Percentiles rank a stretch among this genome's conserved stretches.
phyloP scores from a whole-genome alignment of 2,329 filamentous ascomycete species.

The Aspergillus sp. region DNA sequence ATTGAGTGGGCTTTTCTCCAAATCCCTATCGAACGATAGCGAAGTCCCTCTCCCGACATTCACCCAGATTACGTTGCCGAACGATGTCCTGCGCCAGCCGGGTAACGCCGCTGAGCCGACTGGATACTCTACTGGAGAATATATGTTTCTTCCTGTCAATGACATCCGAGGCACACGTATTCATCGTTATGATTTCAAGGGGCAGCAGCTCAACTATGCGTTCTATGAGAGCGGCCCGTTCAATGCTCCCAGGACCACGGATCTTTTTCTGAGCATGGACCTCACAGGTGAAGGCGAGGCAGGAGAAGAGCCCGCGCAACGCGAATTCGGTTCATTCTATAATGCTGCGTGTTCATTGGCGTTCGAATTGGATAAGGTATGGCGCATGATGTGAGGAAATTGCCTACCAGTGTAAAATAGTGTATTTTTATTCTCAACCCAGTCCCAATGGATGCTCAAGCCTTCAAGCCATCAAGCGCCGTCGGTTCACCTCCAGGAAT shows the following conservation, averaged over 20 bases:
- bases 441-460: too few species aligned
- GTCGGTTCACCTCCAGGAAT: too few species aligned
- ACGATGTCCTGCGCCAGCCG: constrained; percentile 13
- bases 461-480: too few species aligned
- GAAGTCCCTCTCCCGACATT: constrained; percentile 28
- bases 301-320: constrained; percentile 12
- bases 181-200: constrained; percentile 31
- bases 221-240: constrained; percentile 33
- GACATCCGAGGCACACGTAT: constrained; percentile 26
- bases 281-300: constrained; percentile 10
- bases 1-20: constrained; percentile 20
- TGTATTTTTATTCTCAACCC: too few species aligned
- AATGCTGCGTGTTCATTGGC: constrained; percentile 36
- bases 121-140: constrained; percentile 25
- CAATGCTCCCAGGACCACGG: constrained; percentile 24
- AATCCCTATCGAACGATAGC: constrained; percentile 5
- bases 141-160: constrained; percentile 33
- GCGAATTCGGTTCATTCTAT: constrained; percentile 36
- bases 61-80: constrained; percentile 29
- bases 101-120: background rate
- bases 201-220: constrained; percentile 29
- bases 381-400: constrained; percentile 6
- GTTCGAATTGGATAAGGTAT: constrained; percentile 30
- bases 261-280: constrained; percentile 31
- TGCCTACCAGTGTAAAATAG: too few species aligned